Percentiles rank a stretch among this genome's conserved stretches.
phyloP scores from a whole-genome alignment of 148 eudicot species.

The Silene conica region DNA sequence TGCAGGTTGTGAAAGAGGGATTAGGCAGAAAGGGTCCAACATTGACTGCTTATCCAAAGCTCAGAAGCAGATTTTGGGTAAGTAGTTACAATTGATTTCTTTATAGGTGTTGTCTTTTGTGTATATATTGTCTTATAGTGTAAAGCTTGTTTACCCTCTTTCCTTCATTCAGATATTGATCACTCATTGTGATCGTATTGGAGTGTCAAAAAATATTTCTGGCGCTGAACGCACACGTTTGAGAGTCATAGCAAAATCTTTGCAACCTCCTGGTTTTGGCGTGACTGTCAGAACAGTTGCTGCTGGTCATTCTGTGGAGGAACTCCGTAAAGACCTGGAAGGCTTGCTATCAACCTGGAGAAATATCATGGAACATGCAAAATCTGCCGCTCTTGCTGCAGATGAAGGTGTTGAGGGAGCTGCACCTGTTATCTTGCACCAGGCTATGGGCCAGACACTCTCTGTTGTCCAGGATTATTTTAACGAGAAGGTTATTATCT shows the following conservation, averaged over 20 bases:
- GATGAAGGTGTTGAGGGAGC: slow-evolving; percentile 94
- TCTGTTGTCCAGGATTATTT: slow-evolving; percentile 93
- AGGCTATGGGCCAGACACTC: slow-evolving; percentile 92
- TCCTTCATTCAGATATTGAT: slow-evolving; percentile 46
- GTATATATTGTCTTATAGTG: neutral
- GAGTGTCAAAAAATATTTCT: slow-evolving; percentile 75
- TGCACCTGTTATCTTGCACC: slow-evolving; percentile 76
- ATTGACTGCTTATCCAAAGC: slow-evolving; percentile 80
- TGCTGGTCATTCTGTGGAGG: slow-evolving; percentile 74
- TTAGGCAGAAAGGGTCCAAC: slow-evolving; percentile 85
- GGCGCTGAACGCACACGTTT: slow-evolving; percentile 82
- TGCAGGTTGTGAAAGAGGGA: slow-evolving; percentile 94
- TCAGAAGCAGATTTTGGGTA: slow-evolving; percentile 98
- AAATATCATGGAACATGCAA: slow-evolving; percentile 79
- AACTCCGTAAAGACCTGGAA: slow-evolving; percentile 79
- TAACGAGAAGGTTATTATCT: slow-evolving; percentile 59
- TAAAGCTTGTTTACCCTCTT: slow-evolving; percentile 7
- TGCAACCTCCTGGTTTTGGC: slow-evolving; percentile 88
- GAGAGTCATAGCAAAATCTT: slow-evolving; percentile 73
- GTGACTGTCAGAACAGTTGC: slow-evolving; percentile 87
- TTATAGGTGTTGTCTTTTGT: neutral
- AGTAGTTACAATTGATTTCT: slow-evolving; percentile 9
- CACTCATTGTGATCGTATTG: slow-evolving; percentile 56
- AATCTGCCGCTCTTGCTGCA: slow-evolving; percentile 94
- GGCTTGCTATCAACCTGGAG: slow-evolving; percentile 89